A percentile compares a stretch with the other conserved stretches of the same genome.
These are phyloP conservation scores for Mortierella sp. DNA, from an alignment of 371 early-diverging fungal genomes.

Conservation along the genomic window DNA sequence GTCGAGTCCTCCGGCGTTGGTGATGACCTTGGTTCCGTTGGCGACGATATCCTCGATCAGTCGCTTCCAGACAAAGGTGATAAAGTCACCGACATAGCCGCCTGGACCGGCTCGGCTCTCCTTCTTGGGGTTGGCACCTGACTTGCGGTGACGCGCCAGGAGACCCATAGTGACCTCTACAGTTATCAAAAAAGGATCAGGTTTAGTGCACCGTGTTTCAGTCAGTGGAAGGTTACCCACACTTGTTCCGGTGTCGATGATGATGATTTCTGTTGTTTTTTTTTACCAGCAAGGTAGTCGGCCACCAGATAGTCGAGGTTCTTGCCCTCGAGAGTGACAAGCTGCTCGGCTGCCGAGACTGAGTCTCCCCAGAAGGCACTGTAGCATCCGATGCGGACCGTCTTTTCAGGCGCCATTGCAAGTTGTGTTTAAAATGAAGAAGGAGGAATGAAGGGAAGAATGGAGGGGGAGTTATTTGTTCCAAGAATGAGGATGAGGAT, in stretches of 20 bases:
- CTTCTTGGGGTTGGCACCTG: conserved; percentile 53
- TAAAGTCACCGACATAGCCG: conserved; percentile 75
- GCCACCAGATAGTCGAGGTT: conserved; percentile 82
- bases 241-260: not conserved
- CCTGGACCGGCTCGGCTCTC: conserved; percentile 68
- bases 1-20: conserved; percentile 83
- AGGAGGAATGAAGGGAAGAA: not conserved
- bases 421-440: not conserved
- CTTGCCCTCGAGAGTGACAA: conserved; percentile 74
- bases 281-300: conserved; percentile 74
- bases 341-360: conserved; percentile 77
- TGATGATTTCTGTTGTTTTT: not conserved
- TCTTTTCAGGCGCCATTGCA: conserved; percentile 48
- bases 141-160: conserved; percentile 70
- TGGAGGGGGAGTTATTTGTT: not conserved
- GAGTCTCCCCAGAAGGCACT: conserved; percentile 84
- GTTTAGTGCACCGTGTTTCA: not conserved
- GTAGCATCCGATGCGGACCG: conserved; percentile 78
- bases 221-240: not conserved
- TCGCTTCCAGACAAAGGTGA: conserved; percentile 66
- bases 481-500: conserved; percentile 5
- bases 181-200: not conserved
- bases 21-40: conserved; percentile 75
- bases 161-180: conserved; percentile 84
- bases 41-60: conserved; percentile 69